These are phyloP conservation scores for Achlya hypogyna DNA, from an alignment of 352 stramenopile species.

Conservation along the genomic window DNA sequence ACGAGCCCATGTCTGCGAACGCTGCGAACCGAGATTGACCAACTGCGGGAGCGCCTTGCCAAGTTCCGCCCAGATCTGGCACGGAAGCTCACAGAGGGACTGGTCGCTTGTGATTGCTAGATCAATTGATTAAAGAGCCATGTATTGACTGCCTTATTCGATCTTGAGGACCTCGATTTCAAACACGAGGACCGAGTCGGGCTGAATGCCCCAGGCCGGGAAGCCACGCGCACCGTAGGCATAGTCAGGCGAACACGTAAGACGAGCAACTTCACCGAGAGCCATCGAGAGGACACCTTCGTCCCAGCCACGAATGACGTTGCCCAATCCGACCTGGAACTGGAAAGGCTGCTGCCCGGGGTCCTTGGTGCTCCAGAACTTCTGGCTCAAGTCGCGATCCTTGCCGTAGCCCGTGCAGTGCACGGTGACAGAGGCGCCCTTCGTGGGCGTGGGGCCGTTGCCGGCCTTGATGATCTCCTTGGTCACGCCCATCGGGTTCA, in stretches of 20 bases:
- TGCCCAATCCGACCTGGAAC: slow-evolving; percentile 87
- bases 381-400: slow-evolving; percentile 51
- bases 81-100: not conserved
- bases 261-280: slow-evolving; percentile 82
- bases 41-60: slow-evolving; percentile 8
- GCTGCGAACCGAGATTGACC: not conserved
- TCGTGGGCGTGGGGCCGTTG: slow-evolving; percentile 41
- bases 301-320: slow-evolving; percentile 96
- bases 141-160: slow-evolving; percentile 25
- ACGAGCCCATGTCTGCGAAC: not conserved
- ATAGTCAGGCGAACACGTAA: slow-evolving; percentile 93
- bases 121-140: not conserved
- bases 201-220: slow-evolving; percentile 91
- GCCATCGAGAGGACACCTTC: slow-evolving; percentile 83
- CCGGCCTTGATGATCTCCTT: slow-evolving; percentile 54
- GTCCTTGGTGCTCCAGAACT: slow-evolving; percentile 97
- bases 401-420: slow-evolving; percentile 81
- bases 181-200: slow-evolving; percentile 86
- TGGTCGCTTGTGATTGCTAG: not conserved
- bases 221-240: slow-evolving; percentile 91
- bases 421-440: slow-evolving; percentile 59
- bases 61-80: slow-evolving; percentile 12
- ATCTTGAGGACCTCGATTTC: slow-evolving; percentile 89
- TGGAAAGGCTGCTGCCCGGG: slow-evolving; percentile 89
- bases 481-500: slow-evolving; percentile 41